phyloP scores from a whole-genome alignment of 148 eudicot genomes.

The Rhododendron williamsianum region DNA sequence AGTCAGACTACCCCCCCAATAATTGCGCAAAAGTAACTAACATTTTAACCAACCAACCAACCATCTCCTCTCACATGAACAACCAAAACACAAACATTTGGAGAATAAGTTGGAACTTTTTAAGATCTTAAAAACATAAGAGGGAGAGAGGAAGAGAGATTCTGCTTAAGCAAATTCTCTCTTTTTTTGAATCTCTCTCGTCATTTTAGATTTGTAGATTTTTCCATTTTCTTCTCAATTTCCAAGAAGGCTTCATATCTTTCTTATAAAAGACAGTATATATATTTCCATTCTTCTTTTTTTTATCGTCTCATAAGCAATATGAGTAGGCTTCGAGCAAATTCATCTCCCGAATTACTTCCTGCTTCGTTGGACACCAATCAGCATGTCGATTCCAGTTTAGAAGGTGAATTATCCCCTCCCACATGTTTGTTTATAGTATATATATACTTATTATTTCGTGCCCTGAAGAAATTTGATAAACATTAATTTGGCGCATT shows the following conservation, averaged over 20 bases:
- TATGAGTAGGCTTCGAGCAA: constrained; percentile 48
- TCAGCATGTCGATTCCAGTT: constrained; percentile 39
- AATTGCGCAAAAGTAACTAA: constrained; percentile 13
- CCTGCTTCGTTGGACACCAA: constrained; percentile 18
- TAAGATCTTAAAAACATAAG: background rate
- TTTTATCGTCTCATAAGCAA: background rate
- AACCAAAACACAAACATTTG: background rate
- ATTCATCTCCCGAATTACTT: constrained; percentile 50
- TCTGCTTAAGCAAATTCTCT: constrained; percentile 20
- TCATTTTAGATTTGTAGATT: background rate
- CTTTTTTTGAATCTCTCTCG: constrained; percentile 34
- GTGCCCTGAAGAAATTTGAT: background rate
- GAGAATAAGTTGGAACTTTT: background rate
- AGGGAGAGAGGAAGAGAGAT: constrained; percentile 8
- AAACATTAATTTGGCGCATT: background rate
- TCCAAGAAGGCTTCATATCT: background rate
- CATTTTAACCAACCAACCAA: constrained; percentile 19
- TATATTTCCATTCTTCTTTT: background rate
- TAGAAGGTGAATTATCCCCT: constrained; percentile 53
- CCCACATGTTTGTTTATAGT: background rate
- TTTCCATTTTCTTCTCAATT: constrained; percentile 2
- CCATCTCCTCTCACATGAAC: background rate
- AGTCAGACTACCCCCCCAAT: constrained; percentile 15
- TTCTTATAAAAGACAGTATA: background rate
- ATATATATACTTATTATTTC: background rate